phyloP scores from a whole-genome alignment of 1,284 basidiomycete species.

The Golubevia pallescens region DNA sequence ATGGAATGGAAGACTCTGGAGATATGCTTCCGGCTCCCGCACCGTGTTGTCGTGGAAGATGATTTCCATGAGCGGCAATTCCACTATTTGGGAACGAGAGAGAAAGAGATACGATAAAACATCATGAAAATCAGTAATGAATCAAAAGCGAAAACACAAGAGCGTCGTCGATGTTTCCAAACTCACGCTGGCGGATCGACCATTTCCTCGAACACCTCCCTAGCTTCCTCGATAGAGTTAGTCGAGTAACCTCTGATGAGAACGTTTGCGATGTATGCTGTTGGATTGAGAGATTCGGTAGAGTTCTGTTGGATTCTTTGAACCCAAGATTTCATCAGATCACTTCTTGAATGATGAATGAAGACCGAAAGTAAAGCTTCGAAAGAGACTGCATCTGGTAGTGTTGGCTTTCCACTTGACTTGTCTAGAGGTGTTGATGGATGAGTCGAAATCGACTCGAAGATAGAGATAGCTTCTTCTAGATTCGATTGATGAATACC shows the following conservation, averaged over 20 bases:
- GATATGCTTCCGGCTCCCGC: slow-evolving; percentile 33
- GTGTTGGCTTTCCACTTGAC: background rate
- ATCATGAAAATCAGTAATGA: too few species aligned
- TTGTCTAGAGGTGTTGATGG: slow-evolving; percentile 20
- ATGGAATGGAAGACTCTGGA: slow-evolving; percentile 10
- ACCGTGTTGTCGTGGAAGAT: slow-evolving; percentile 44
- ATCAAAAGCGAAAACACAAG: too few species aligned
- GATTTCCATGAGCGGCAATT: slow-evolving; percentile 56
- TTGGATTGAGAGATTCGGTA: slow-evolving; percentile 30
- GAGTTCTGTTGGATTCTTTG: slow-evolving; percentile 25
- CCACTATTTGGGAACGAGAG: slow-evolving; percentile 13
- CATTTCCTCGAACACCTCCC: slow-evolving; percentile 56
- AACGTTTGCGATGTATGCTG: slow-evolving; percentile 61
- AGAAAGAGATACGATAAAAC: too few species aligned
- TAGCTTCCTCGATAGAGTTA: slow-evolving; percentile 35
- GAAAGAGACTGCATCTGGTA: slow-evolving; percentile 54
- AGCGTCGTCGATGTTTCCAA: too few species aligned
- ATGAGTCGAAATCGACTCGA: slow-evolving; percentile 53
- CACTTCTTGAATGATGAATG: slow-evolving; percentile 42
- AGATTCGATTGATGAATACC: slow-evolving; percentile 49
- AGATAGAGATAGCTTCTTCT: slow-evolving; percentile 41
- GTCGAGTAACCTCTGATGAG: slow-evolving; percentile 52
- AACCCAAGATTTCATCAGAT: slow-evolving; percentile 47
- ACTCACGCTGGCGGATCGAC: slow-evolving; percentile 54
- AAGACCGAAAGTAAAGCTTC: slow-evolving; percentile 58